Conservation (phyloP, 805 yeast genomes). For the Millerago galiae region DNA sequence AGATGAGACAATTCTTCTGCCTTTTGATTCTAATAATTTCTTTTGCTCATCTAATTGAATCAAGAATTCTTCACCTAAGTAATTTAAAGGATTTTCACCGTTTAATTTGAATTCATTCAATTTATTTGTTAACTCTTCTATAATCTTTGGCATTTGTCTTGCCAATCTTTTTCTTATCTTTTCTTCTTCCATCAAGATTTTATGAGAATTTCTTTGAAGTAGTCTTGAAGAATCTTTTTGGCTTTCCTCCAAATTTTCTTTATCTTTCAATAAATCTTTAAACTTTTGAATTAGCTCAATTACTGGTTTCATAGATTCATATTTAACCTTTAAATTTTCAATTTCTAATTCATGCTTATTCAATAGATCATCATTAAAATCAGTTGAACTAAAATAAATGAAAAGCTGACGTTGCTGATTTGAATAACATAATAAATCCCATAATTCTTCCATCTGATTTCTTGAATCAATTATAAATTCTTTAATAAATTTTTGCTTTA, state of each 20-base stretch:
- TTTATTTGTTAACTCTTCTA: conserved; percentile 43
- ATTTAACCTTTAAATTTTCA: conserved; percentile 40
- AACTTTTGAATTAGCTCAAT: conserved; percentile 51
- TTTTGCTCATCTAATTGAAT: conserved; percentile 27
- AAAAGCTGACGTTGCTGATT: conserved; percentile 44
- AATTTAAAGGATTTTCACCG: conserved; percentile 28
- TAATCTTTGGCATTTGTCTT: conserved; percentile 61
- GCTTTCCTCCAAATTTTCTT: conserved; percentile 55
- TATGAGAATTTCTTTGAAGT: conserved; percentile 68
- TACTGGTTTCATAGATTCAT: conserved; percentile 46
- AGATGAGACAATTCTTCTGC: conserved; percentile 16
- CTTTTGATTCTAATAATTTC: conserved; percentile 15
- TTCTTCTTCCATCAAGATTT: conserved; percentile 75
- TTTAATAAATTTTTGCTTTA: conserved; percentile 60
- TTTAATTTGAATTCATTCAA: conserved; percentile 42
- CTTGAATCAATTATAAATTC: conserved; percentile 62
- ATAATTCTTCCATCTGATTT: conserved; percentile 48
- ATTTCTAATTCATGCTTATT: conserved; percentile 62
- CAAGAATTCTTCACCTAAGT: conserved; percentile 23
- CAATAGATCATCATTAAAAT: conserved; percentile 54
- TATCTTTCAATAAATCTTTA: conserved; percentile 51
- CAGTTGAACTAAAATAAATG: conserved; percentile 30
- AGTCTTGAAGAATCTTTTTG: conserved; percentile 77
- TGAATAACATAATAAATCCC: conserved; percentile 58
- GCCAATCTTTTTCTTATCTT: conserved; percentile 59